Conservation (phyloP, 805 yeast species). For the Candida silvicultrix region DNA sequence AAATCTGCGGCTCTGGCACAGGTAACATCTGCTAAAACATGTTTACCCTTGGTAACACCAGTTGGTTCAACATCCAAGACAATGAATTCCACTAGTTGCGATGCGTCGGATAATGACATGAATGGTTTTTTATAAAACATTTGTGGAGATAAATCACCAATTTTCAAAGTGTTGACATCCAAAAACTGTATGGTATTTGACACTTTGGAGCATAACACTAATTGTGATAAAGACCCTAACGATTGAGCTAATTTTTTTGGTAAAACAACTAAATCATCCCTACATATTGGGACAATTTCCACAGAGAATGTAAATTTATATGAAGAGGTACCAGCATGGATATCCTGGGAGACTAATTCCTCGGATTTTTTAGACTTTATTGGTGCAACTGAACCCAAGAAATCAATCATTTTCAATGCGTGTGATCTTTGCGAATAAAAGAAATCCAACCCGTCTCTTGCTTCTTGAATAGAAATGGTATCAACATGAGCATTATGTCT, state of each 20-base stretch:
- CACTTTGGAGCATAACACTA: slow-evolving; percentile 80
- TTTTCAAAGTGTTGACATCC: slow-evolving; percentile 77
- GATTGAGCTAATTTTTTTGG: slow-evolving; percentile 83
- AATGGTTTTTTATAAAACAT: slow-evolving; percentile 84
- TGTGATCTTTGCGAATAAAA: slow-evolving; percentile 84
- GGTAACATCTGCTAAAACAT: slow-evolving; percentile 83
- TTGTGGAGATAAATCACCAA: slow-evolving; percentile 63
- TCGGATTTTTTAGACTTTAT: slow-evolving; percentile 77
- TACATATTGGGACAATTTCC: slow-evolving; percentile 93
- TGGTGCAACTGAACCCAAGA: slow-evolving; percentile 80
- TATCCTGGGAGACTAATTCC: slow-evolving; percentile 87
- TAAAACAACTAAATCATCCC: slow-evolving; percentile 89
- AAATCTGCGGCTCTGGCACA: slow-evolving; percentile 86
- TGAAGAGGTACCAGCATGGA: slow-evolving; percentile 80
- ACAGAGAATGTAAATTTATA: slow-evolving; percentile 91
- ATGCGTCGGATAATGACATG: slow-evolving; percentile 64
- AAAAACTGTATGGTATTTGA: slow-evolving; percentile 80
- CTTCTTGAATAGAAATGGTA: slow-evolving; percentile 88
- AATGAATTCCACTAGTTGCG: slow-evolving; percentile 78
- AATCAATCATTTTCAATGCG: slow-evolving; percentile 92
- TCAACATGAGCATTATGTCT: slow-evolving; percentile 90
- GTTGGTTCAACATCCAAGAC: slow-evolving; percentile 93
- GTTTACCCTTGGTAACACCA: slow-evolving; percentile 69
- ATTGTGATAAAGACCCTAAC: slow-evolving; percentile 74
- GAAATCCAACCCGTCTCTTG: slow-evolving; percentile 92